Conservation (phyloP, 495 filamentous ascomycete species). For the Viridothelium virens region DNA sequence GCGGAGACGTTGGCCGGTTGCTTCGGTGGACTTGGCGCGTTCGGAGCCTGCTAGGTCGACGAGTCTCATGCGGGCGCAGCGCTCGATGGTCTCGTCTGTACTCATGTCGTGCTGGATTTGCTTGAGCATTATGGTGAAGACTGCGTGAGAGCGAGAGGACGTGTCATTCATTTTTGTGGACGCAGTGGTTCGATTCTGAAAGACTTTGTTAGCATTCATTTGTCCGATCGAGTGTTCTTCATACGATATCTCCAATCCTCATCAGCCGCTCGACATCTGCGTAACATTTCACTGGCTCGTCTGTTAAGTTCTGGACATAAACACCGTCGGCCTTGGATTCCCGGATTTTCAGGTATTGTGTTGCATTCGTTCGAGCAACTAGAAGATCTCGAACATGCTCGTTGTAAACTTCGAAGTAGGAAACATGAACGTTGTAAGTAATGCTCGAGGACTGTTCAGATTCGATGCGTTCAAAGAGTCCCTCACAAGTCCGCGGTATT, state of each 20-base stretch:
- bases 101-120: constrained; percentile 93
- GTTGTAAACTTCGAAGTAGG: constrained; percentile 99
- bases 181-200: constrained; percentile 70
- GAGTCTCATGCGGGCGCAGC: constrained; percentile 83
- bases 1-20: constrained; percentile 78
- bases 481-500: constrained; percentile 94
- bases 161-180: constrained; percentile 99
- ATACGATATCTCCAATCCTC: constrained; percentile 66
- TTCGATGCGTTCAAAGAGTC: constrained; percentile 91
- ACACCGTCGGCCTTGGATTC: constrained; percentile 92
- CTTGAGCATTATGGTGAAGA: constrained; percentile 96
- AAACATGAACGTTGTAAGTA: constrained; percentile 92
- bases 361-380: constrained; percentile 63
- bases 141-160: constrained; percentile 84
- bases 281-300: constrained; percentile 74
- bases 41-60: constrained; percentile 95
- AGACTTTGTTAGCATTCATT: constrained; percentile 17
- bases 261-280: constrained; percentile 81
- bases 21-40: constrained; percentile 90
- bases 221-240: not conserved
- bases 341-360: constrained; percentile 93
- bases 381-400: constrained; percentile 96
- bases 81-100: constrained; percentile 91
- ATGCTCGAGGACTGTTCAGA: constrained; percentile 74
- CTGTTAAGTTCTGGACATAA: constrained; percentile 95